Evolutionary conservation across 768 basidiomycete genomes (phyloP).

Genomic region (Amanita phalloides): DNA sequence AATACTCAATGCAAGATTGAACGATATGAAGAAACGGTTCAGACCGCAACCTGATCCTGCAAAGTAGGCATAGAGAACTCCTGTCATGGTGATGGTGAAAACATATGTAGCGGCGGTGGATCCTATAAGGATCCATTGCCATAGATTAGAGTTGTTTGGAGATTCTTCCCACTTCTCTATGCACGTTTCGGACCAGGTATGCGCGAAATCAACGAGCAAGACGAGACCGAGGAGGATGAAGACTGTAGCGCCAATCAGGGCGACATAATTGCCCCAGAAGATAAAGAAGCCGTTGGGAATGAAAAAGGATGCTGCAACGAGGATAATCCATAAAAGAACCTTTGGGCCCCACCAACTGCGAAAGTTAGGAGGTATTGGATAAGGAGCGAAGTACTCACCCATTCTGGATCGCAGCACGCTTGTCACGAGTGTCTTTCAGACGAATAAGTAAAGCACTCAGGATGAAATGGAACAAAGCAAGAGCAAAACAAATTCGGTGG

Average conservation of each 20-base stretch:
- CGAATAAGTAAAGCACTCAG: constrained; percentile 74
- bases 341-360: constrained; percentile 96
- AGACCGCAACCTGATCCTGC: constrained; percentile 76
- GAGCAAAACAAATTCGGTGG: constrained; percentile 94
- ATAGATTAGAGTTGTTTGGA: constrained; percentile 61
- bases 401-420: constrained; percentile 93
- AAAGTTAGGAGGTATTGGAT: constrained; percentile 1
- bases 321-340: constrained; percentile 76
- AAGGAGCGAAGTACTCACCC: constrained; percentile 42
- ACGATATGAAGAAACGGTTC: constrained; percentile 95
- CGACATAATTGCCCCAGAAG: constrained; percentile 92
- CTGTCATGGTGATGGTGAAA: constrained; percentile 76
- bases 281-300: constrained; percentile 98
- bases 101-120: constrained; percentile 88
- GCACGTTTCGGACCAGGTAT: constrained; percentile 97
- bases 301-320: constrained; percentile 78
- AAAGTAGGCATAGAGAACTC: constrained; percentile 87
- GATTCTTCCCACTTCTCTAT: constrained; percentile 91
- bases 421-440: constrained; percentile 82
- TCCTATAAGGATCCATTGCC: constrained; percentile 94
- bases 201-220: constrained; percentile 96
- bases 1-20: constrained; percentile 78
- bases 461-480: constrained; percentile 80
- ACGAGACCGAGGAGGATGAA: constrained; percentile 98
- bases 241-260: constrained; percentile 83